Base-by-base conservation (phyloP, 2,329 filamentous ascomycete genomes). In the Arthrobotrys conoides region DNA sequence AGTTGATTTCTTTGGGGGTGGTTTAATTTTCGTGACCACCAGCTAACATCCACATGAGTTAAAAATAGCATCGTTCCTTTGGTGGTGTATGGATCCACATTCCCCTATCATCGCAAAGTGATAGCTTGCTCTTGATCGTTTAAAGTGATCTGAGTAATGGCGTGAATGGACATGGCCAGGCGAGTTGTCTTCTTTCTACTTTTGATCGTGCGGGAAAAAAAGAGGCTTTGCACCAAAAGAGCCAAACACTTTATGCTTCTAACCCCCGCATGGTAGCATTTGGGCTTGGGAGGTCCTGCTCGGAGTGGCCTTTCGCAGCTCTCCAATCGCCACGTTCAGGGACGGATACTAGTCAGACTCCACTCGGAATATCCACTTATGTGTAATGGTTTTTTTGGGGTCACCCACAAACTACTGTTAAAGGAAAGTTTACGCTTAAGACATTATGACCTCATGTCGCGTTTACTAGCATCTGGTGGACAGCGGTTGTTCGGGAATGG, bases 241-340 rank as follows among this genome's bases (percentile, higher is more conserved):
- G 51, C 30, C 22, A 30, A 48, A 61, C 48, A 30, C 57, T 36
- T 57, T 57, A 70, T 70, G 63, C 22, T 41, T 44, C 48, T 64
- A 65, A 36, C 55, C 55, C 57, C 69, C 57, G 57, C 66, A 70
- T 38, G 69, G 57, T 71, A 71, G 48, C 69, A 61, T 49, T 48
- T 55, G 41, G 61, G 61, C 41, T 65, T 65, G 41, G 48, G 38
- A 48, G 55, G 44, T 64, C 46, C 68, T 61, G 57, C 20, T 61
- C 57, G 33, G 57, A 71, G 49, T 55, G 48, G 30, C 46, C 61
- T 65, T 66, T 66, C 41, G 46, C 30, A 66, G 46, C 63, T 66
- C 41, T 51, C 44, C 63, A 48, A 51, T 65, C 61, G 70, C 70
- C 70, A 73, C 70, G 70, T 73, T 73, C 70, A 73, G 69, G 69